Evolutionary conservation across 305 asterid species (phyloP).

Genomic region (Solanum hybrid): DNA sequence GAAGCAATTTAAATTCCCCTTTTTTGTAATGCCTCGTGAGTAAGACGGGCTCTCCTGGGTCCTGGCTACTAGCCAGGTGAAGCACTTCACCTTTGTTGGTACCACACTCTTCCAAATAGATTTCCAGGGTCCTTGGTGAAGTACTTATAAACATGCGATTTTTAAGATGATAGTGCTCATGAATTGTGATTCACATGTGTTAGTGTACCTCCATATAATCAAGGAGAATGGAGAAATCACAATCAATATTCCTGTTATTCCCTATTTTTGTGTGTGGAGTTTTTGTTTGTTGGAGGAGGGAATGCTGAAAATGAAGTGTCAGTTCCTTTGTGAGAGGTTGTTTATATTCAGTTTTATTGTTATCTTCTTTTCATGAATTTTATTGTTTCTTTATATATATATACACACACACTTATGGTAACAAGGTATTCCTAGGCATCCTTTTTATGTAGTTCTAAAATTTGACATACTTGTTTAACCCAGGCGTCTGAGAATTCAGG

Average conservation of each 20-base stretch:
- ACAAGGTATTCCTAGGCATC: neutral
- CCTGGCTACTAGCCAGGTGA: neutral
- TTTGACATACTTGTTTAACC: neutral
- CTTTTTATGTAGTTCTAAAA: neutral
- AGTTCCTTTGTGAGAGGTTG: neutral
- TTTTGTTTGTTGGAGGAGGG: neutral
- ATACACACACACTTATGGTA: neutral
- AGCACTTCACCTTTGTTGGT: neutral
- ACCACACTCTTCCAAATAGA: neutral
- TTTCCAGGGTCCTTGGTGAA: neutral
- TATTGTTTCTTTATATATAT: neutral
- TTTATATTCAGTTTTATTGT: neutral
- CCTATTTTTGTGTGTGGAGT: neutral
- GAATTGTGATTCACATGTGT: neutral
- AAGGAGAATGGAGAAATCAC: neutral
- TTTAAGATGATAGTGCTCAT: neutral
- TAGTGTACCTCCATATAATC: neutral
- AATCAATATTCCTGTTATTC: neutral
- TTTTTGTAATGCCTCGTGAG: neutral
- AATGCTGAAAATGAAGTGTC: neutral
- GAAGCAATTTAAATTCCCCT: neutral
- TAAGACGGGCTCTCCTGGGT: neutral
- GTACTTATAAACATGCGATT: neutral
- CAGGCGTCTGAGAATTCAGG: conserved; percentile 71
- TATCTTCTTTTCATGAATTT: neutral